A percentile compares a stretch with the other conserved stretches of the same genome.
Conservation (phyloP, 768 basidiomycete genomes). For the Strobilomyces dryophilus region DNA sequence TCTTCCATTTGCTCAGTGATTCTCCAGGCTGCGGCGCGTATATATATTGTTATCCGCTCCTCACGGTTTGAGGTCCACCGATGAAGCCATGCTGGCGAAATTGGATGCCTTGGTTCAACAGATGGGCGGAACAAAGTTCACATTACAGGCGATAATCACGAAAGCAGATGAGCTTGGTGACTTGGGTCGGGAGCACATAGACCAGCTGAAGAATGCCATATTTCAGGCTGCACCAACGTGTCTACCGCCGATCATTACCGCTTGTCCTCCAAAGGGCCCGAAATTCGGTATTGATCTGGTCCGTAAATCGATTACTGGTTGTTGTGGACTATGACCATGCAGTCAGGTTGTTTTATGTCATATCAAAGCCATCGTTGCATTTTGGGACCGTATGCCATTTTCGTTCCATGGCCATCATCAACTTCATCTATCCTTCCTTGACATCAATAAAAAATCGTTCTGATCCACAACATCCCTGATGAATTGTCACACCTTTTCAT, state of each 20-base stretch:
- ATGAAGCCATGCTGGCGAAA: slow-evolving; percentile 57
- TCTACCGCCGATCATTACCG: slow-evolving; percentile 60
- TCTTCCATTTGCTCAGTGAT: neutral
- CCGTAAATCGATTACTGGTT: slow-evolving; percentile 55
- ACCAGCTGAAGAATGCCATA: slow-evolving; percentile 47
- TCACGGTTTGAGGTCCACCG: slow-evolving; percentile 54
- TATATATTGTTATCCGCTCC: slow-evolving; percentile 69
- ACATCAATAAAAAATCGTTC: neutral
- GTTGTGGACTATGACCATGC: slow-evolving; percentile 41
- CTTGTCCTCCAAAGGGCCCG: slow-evolving; percentile 42
- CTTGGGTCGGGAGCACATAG: slow-evolving; percentile 34
- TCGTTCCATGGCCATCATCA: neutral
- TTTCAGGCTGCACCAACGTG: slow-evolving; percentile 54
- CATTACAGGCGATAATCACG: slow-evolving; percentile 69
- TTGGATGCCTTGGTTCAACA: slow-evolving; percentile 34
- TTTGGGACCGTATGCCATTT: neutral
- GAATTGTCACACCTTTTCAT: neutral
- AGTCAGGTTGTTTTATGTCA: neutral
- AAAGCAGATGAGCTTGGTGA: slow-evolving; percentile 54
- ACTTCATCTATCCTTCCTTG: slow-evolving; percentile 1
- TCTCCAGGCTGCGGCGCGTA: slow-evolving; percentile 57
- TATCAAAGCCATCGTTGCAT: neutral
- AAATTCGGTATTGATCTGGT: slow-evolving; percentile 55
- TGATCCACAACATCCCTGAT: neutral
- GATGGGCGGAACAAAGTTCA: slow-evolving; percentile 42